Evolutionary conservation across 163 green algal genomes (phyloP), one percentile per base, ranked within the genome.

Genomic region (Scenedesmus sp.): DNA sequence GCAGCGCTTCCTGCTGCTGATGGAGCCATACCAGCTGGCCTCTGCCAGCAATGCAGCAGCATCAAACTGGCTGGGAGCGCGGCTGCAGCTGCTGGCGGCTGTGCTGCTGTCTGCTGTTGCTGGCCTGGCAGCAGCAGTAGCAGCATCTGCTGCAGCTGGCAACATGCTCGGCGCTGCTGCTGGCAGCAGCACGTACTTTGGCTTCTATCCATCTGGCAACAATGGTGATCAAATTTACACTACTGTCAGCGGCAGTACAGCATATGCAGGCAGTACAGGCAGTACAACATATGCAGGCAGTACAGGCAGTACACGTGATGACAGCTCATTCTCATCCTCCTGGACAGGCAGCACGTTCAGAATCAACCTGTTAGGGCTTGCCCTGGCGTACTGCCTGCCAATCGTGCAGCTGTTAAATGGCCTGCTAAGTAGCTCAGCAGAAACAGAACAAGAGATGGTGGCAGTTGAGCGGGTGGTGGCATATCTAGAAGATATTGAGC

Each of bases 361-460:
- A 18, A 59, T 89, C 3, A 92, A 91, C 64, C 66, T 96, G 76
- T 86, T 94, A 34, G 94, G 93, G 4, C 90, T 96, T 60, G 88
- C 87, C 56, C 85, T 96, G 18, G 92, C 94, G 15, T 99, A 99
- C 88, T 96, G 96, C 52, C 93, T 99, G 73, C 97, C 97, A 18
- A 95, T 99, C 62, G 97, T 98, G 16, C 94, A 94, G 8, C 94
- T 99, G 67, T 95, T 99, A 13, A 98, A 97, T 88, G 95, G 94
- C 18, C 85, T 99, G 52, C 94, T 99, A 0, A 97, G 95, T 7
- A 94, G 93, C 13, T 95, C 92, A 3, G 96, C 97, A 5, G 97
- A 99, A 93, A 98, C 95, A 13, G 97, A 97, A 91, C 93, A 94
- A 83, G 96, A 98, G 92, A 97, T 99, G 96, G 97, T 99, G 85